A percentile compares a stretch with the other conserved stretches of the same genome.
These are phyloP conservation scores for Trichoderma citrinoviride DNA, from an alignment of 2,329 filamentous ascomycete genomes.

Conservation along the genomic window DNA sequence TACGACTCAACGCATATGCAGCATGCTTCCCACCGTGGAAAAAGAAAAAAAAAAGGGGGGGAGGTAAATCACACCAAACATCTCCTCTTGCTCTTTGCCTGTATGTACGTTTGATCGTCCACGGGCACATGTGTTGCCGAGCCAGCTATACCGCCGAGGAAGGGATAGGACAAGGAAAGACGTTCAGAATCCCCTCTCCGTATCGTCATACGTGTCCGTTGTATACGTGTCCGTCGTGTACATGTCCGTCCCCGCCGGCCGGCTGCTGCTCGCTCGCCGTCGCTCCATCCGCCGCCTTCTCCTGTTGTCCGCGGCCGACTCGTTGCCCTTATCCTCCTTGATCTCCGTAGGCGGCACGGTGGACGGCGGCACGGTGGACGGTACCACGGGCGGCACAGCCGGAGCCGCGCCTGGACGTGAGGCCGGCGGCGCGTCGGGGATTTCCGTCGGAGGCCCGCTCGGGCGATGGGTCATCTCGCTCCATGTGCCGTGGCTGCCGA, in stretches of 20 bases:
- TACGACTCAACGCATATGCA: conserved; percentile 20
- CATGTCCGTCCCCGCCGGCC: conserved; percentile 36
- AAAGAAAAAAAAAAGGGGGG: not conserved
- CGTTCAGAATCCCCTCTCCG: conserved; percentile 24
- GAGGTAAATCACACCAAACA: not conserved
- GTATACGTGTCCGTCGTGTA: conserved; percentile 29
- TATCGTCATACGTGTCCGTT: conserved; percentile 32
- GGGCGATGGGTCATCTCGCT: conserved; percentile 50
- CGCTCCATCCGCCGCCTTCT: conserved; percentile 55
- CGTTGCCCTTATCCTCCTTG: conserved; percentile 31
- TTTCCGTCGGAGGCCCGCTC: not conserved
- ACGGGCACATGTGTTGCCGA: not conserved
- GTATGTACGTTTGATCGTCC: conserved; percentile 15
- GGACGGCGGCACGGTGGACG: not conserved
- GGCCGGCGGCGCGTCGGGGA: not conserved
- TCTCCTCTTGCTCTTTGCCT: not conserved
- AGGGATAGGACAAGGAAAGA: not conserved
- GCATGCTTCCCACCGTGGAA: conserved; percentile 11
- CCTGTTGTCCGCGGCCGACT: conserved; percentile 47
- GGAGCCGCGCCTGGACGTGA: not conserved
- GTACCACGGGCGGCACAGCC: not conserved
- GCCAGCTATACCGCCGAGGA: not conserved
- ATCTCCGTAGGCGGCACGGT: not conserved
- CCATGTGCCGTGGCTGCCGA: conserved; percentile 53
- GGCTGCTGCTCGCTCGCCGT: conserved; percentile 42